These are phyloP conservation scores for Aphanomyces astaci DNA, from an alignment of 352 stramenopile genomes.

Conservation along the genomic window DNA sequence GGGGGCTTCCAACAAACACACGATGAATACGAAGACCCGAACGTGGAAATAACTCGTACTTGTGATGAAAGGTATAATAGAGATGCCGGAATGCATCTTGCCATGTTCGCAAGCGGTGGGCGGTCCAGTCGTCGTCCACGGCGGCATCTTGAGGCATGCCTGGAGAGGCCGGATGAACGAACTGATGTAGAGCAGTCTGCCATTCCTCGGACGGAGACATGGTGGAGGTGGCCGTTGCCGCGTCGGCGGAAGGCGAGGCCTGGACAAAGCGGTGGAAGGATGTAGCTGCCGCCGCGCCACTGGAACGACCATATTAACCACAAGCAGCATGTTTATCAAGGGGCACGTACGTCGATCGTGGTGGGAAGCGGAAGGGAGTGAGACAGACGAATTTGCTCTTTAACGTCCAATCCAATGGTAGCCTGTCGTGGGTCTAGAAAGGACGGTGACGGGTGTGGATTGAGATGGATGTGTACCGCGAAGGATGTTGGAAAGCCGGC, in stretches of 20 bases:
- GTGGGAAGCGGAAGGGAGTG: constrained; percentile 5
- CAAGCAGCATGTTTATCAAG: background rate
- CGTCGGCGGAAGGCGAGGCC: background rate
- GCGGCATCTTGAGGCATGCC: background rate
- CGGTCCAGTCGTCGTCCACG: background rate
- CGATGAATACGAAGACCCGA: background rate
- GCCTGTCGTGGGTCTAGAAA: background rate
- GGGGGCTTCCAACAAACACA: background rate
- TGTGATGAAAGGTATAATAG: constrained; percentile 13
- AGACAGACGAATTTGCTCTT: constrained; percentile 3
- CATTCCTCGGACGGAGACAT: background rate
- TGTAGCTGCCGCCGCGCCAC: background rate
- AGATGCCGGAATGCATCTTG: constrained; percentile 7
- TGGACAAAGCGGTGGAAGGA: background rate
- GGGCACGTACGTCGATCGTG: background rate
- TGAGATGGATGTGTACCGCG: background rate
- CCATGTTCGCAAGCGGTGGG: constrained; percentile 1
- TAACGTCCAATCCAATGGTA: constrained; percentile 13
- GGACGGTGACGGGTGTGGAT: too few species aligned
- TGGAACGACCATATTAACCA: background rate
- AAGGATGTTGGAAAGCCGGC: background rate
- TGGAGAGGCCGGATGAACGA: constrained; percentile 1
- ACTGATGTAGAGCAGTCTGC: constrained; percentile 13
- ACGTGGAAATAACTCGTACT: background rate
- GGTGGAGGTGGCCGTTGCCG: background rate